A percentile compares a stretch with the other conserved stretches of the same genome.
Conservation (phyloP, 306 rosid genomes). For the Trifolium dubium region DNA sequence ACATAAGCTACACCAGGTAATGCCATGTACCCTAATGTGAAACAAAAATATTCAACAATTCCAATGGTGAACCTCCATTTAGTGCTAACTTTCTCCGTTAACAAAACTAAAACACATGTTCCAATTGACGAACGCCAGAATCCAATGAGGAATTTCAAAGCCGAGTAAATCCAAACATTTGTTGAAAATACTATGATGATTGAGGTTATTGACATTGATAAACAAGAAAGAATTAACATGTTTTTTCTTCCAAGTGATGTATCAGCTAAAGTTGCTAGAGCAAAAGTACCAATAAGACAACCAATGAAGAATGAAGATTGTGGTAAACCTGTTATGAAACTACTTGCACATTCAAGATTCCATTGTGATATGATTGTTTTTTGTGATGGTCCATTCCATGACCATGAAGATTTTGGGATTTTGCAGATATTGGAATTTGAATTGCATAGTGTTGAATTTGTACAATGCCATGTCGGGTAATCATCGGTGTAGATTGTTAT, state of each 20-base stretch:
- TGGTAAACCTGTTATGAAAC: constrained; percentile 41
- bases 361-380: constrained; percentile 52
- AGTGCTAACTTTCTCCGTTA: constrained; percentile 33
- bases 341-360: constrained; percentile 47
- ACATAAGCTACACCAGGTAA: constrained; percentile 46
- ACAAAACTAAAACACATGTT: constrained; percentile 36
- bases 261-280: constrained; percentile 50
- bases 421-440: constrained; percentile 45
- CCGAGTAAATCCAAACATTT: constrained; percentile 50
- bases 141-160: constrained; percentile 40
- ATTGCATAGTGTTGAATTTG: constrained; percentile 16
- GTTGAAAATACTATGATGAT: constrained; percentile 18
- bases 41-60: constrained; percentile 19
- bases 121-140: constrained; percentile 37
- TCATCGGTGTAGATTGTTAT: constrained; percentile 50
- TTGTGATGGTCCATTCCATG: constrained; percentile 44
- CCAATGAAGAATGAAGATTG: constrained; percentile 30
- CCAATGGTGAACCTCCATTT: constrained; percentile 47
- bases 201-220: constrained; percentile 38
- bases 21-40: constrained; percentile 37
- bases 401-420: constrained; percentile 43
- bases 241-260: constrained; percentile 52
- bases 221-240: constrained; percentile 38
- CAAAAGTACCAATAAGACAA: constrained; percentile 37
- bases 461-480: constrained; percentile 58